These are phyloP conservation scores for Microstegium vimineum DNA, from an alignment of 176 grass and related monocot genomes.

Conservation along the genomic window DNA sequence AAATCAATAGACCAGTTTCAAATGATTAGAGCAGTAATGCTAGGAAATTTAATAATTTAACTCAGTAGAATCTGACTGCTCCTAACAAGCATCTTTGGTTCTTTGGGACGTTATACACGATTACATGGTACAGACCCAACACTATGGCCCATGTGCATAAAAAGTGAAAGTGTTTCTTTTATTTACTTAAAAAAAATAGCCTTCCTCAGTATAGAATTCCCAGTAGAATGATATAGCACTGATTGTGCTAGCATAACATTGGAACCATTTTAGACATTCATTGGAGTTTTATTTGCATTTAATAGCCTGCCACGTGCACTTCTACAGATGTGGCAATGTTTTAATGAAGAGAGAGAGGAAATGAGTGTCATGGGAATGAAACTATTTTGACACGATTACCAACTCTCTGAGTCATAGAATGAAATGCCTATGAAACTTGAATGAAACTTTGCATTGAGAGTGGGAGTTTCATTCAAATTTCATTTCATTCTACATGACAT, in stretches of 20 bases:
- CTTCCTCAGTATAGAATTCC: neutral
- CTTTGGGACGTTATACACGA: neutral
- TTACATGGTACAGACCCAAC: neutral
- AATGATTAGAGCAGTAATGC: neutral
- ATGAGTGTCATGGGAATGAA: no score
- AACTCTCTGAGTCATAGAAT: no score
- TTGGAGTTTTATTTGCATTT: no score
- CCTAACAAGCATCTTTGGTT: neutral
- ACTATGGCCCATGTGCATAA: neutral
- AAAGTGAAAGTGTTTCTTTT: neutral
- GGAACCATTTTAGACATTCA: neutral
- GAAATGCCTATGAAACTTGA: no score
- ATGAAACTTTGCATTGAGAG: no score
- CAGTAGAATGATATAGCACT: neutral
- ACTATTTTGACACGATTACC: no score
- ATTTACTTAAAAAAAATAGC: neutral
- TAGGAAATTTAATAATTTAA: neutral
- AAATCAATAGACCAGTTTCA: neutral
- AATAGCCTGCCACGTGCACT: no score
- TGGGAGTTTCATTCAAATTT: no score
- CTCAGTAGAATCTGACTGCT: neutral
- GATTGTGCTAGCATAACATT: neutral
- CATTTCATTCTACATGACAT: no score
- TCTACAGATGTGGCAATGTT: no score
- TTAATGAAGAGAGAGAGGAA: no score